A percentile compares a stretch with the other conserved stretches of the same genome.
phyloP scores from a whole-genome alignment of 2,329 filamentous ascomycete species.

The Mariannaea elegans region DNA sequence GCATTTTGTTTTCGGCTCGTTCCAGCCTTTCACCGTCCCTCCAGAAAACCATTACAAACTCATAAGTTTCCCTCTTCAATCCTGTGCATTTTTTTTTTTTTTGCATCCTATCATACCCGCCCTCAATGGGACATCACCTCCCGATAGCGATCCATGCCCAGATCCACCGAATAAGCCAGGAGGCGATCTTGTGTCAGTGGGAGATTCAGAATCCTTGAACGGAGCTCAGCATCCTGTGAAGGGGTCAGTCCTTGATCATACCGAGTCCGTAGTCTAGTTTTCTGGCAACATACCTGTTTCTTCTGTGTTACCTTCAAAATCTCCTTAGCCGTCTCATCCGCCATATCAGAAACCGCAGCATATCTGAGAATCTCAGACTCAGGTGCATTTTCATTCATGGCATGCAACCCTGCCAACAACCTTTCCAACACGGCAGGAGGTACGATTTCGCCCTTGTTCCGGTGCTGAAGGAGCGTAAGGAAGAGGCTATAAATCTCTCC shows the following conservation, averaged over 20 bases:
- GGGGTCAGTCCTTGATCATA: constrained; percentile 29
- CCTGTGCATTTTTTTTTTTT: background rate
- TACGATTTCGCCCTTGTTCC: constrained; percentile 51
- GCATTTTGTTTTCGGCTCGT: constrained; percentile 7
- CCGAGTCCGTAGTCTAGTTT: no score
- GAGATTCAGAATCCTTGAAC: constrained; percentile 60
- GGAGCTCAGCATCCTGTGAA: constrained; percentile 47
- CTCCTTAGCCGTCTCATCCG: constrained; percentile 73
- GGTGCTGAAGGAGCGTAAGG: constrained; percentile 59
- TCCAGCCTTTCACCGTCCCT: constrained; percentile 5
- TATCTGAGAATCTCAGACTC: constrained; percentile 61
- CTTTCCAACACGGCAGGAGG: constrained; percentile 61
- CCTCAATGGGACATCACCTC: constrained; percentile 64
- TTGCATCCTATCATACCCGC: background rate
- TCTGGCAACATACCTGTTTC: constrained; percentile 60
- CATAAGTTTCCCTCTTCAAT: background rate
- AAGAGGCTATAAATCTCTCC: constrained; percentile 80
- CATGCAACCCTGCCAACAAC: constrained; percentile 64
- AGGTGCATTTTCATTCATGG: constrained; percentile 57
- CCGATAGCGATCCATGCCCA: constrained; percentile 75
- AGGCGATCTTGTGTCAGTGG: constrained; percentile 78
- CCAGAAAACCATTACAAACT: constrained; percentile 31
- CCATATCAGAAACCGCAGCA: constrained; percentile 86
- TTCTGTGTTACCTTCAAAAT: constrained; percentile 64
- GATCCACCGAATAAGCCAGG: constrained; percentile 73